These are phyloP conservation scores for Inga oerstediana DNA, from an alignment of 306 rosid genomes.

Conservation along the genomic window DNA sequence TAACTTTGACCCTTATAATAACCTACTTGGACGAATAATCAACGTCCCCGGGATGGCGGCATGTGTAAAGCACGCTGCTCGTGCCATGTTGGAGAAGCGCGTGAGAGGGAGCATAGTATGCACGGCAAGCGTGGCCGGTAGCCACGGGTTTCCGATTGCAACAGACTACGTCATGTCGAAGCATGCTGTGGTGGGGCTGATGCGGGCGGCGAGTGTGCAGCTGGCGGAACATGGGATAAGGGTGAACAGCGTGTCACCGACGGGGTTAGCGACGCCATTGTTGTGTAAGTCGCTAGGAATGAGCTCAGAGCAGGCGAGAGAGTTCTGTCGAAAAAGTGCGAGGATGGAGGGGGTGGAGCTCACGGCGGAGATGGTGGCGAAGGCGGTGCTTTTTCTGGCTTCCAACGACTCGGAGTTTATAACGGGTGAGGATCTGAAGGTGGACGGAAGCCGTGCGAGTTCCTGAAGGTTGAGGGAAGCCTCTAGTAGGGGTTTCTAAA, in stretches of 20 bases:
- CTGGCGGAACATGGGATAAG: slow-evolving; percentile 49
- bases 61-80: slow-evolving; percentile 59
- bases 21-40: too few relatives aligned
- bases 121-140: slow-evolving; percentile 43
- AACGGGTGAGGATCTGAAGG: slow-evolving; percentile 41
- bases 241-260: slow-evolving; percentile 61
- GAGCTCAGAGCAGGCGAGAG: not conserved
- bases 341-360: slow-evolving; percentile 46
- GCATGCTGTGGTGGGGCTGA: slow-evolving; percentile 57
- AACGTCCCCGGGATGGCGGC: slow-evolving; percentile 45
- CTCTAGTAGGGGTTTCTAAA: not conserved
- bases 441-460: slow-evolving; percentile 28
- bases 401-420: slow-evolving; percentile 44
- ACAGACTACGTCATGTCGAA: slow-evolving; percentile 55
- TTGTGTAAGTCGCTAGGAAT: not conserved
- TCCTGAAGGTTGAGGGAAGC: not conserved
- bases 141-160: not conserved
- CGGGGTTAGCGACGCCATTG: slow-evolving; percentile 45
- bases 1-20: too few relatives aligned
- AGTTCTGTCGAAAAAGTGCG: not conserved
- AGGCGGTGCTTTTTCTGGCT: slow-evolving; percentile 49
- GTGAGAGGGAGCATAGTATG: slow-evolving; percentile 59
- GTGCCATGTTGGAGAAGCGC: slow-evolving; percentile 48
- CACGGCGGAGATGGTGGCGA: slow-evolving; percentile 39
- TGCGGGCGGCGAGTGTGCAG: slow-evolving; percentile 50